phyloP scores from a whole-genome alignment of 495 filamentous ascomycete genomes.

The Penicillium simplicissimum region DNA sequence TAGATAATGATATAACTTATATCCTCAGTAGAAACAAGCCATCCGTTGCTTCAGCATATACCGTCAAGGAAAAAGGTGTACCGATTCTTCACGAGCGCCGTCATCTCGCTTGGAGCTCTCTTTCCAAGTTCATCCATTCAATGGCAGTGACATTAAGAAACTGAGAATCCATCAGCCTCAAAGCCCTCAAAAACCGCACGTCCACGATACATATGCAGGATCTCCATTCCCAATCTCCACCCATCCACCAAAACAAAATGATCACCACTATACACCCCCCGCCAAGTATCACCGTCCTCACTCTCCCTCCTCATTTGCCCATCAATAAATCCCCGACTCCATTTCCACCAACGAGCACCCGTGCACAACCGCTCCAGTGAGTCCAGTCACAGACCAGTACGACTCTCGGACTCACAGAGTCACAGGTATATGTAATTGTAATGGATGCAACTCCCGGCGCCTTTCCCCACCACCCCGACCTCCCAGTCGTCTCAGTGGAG shows the following conservation, averaged over 20 bases:
- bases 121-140: too few relatives aligned
- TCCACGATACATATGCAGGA: too few relatives aligned
- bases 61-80: not conserved
- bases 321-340: conserved; percentile 25
- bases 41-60: not conserved
- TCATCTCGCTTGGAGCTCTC: too few relatives aligned
- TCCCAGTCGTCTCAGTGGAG: conserved; percentile 5
- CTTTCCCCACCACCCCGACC: not conserved
- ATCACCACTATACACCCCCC: not conserved
- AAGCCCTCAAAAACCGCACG: too few relatives aligned
- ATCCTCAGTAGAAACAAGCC: not conserved
- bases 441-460: conserved; percentile 8
- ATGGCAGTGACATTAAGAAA: too few relatives aligned
- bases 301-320: conserved; percentile 16
- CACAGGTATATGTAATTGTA: not conserved
- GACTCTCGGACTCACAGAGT: too few relatives aligned
- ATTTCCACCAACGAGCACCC: not conserved
- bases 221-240: not conserved
- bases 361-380: not conserved
- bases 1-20: not conserved
- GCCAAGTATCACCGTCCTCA: not conserved
- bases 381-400: too few relatives aligned
- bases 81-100: not conserved
- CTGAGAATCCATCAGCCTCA: too few relatives aligned
- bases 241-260: not conserved